A percentile compares a stretch with the other conserved stretches of the same genome.
phyloP scores from a whole-genome alignment of 257 asterid species.

The Solanum dulcamara region DNA sequence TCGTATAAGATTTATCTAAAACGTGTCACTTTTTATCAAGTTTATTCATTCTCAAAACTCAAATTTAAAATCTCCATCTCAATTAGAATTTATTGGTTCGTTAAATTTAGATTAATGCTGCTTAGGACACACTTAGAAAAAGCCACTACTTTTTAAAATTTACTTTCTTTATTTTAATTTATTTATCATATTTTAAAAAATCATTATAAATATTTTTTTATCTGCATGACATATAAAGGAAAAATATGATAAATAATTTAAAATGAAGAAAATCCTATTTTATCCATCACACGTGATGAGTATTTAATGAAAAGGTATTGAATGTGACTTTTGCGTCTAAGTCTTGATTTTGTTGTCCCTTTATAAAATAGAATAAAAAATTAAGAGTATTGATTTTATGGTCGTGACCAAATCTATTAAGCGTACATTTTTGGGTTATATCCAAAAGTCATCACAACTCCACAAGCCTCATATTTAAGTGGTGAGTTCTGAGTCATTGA shows the following conservation, averaged over 20 bases:
- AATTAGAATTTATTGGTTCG: not conserved
- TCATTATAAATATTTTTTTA: not conserved
- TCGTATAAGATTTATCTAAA: no score
- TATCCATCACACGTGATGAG: constrained; percentile 9
- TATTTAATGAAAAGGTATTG: not conserved
- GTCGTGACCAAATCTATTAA: not conserved
- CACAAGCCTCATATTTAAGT: not conserved
- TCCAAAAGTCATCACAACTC: not conserved
- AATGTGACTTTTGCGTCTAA: constrained; percentile 10
- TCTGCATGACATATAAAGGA: not conserved
- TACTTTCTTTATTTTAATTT: no score
- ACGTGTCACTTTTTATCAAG: no score
- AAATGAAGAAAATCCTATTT: not conserved
- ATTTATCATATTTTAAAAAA: no score
- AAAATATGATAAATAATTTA: not conserved
- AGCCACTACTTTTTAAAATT: not conserved
- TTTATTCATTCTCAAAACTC: not conserved
- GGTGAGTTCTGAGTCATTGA: no score
- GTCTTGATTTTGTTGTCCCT: not conserved
- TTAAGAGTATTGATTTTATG: not conserved
- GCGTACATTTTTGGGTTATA: not conserved
- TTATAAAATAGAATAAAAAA: not conserved
- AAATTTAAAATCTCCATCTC: not conserved
- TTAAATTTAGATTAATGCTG: no score
- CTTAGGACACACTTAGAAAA: not conserved